A percentile compares a stretch with the other conserved stretches of the same genome.
phyloP scores from a whole-genome alignment of 257 asterid species.

The Nicotiana paniculata region DNA sequence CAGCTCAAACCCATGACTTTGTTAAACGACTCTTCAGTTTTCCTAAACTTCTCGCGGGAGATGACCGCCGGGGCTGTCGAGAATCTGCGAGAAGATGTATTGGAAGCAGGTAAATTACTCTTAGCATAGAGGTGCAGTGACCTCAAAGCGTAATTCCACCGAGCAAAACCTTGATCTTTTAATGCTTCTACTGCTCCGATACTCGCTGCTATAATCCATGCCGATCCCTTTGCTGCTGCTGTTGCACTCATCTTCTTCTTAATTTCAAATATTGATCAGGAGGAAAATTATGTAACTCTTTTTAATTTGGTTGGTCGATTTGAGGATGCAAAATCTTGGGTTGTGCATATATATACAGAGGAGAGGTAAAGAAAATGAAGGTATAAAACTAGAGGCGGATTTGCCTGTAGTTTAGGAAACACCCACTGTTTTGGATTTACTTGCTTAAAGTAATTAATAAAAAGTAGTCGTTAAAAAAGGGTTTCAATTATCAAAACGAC shows the following conservation, averaged over 20 bases:
- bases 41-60: background rate
- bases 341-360: too few relatives aligned
- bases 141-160: conserved; percentile 21
- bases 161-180: conserved; percentile 27
- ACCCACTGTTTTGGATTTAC: background rate
- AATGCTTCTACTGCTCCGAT: conserved; percentile 22
- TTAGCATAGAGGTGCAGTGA: conserved; percentile 17
- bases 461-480: too few relatives aligned
- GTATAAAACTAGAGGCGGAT: background rate
- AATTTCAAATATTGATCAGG: background rate
- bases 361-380: background rate
- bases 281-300: background rate
- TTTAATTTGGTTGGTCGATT: background rate
- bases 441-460: background rate
- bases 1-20: conserved; percentile 13
- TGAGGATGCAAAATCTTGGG: background rate
- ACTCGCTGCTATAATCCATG: conserved; percentile 26
- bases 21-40: conserved; percentile 12
- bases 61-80: background rate
- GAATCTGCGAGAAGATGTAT: background rate
- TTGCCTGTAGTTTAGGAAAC: background rate
- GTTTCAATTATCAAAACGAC: background rate
- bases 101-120: background rate
- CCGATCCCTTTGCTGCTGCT: conserved; percentile 14
- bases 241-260: conserved; percentile 14